Conservation (phyloP, 1,139 yeast species). For the Geotrichum phurueaensis region DNA sequence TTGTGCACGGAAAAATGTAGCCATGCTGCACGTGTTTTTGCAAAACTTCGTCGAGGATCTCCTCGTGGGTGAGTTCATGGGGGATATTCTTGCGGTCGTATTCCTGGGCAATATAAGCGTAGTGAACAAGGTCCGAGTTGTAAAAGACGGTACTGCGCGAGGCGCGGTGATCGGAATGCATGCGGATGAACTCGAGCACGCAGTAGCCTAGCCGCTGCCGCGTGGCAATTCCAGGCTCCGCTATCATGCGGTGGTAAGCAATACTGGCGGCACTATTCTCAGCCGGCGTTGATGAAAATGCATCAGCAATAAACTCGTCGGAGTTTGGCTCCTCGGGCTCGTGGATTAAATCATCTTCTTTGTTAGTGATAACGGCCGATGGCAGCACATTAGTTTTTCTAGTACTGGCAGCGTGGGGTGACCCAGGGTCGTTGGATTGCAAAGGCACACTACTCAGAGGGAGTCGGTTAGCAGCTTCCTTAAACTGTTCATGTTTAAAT, state of each 20-base stretch:
- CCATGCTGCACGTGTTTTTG: neutral
- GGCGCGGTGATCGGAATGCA: neutral
- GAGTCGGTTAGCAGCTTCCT: neutral
- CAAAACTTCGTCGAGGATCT: neutral
- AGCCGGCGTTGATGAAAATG: neutral
- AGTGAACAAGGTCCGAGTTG: neutral
- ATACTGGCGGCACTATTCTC: neutral
- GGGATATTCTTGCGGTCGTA: neutral
- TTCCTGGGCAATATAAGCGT: neutral
- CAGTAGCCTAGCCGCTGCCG: conserved; percentile 3
- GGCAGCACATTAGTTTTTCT: neutral
- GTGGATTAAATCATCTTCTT: neutral
- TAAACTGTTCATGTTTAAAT: neutral
- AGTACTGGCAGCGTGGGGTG: neutral
- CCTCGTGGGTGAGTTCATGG: neutral
- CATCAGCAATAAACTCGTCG: neutral
- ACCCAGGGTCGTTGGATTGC: neutral
- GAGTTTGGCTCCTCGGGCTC: neutral
- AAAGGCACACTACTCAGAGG: neutral
- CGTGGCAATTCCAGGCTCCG: neutral
- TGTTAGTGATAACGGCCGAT: neutral
- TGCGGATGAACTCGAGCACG: conserved; percentile 1
- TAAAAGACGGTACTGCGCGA: neutral
- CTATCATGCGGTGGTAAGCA: neutral
- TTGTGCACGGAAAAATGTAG: neutral